Evolutionary conservation across 257 asterid genomes (phyloP), one percentile per base, ranked within the genome.

Genomic region (Solanum arcanum): DNA sequence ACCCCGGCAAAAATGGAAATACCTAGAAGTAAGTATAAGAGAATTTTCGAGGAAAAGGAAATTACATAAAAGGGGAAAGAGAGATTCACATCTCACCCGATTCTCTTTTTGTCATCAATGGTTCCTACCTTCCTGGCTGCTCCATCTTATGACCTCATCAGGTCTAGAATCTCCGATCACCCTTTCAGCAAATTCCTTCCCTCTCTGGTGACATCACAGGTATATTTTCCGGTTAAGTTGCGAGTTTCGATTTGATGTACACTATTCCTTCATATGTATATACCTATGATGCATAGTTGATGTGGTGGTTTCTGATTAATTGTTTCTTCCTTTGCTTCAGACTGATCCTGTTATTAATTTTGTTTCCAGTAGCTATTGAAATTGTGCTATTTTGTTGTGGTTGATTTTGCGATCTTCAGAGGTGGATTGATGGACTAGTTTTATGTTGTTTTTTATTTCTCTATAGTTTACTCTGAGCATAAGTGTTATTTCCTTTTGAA

Each of bases 21-120:
- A 75, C 13, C 49, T 8, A 33, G 42, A 42, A 52, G 23, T 35
- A 81, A 88, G 37, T 83, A 59, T 15, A 29, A 49, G 68, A 77
- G 64, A 42, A 3, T 86, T 86, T 56, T 49, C 56, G 15, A 88
- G 77, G 49, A 68, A 64, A 25, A 41, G 39, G 35, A 59, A 87
- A 49, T 46, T 52, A 52, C 49, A 29, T 49, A 88, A 84, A 64
- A 64, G 75, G 77, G 83, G 70, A 29, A 12, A 72, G 90, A 90
- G 90, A 87, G 91, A 86, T 89, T 91, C 90, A 89, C 91, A 88
- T 91, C 91, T 90, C 89, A 72, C 87, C 92, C 70, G 78, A 87
- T 84, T 85, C 92, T 90, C 86, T 77, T 87, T 85, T 90, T 83
- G 80, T 86, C 35, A 25, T 86, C 84, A 52, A 56, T 89, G 89